phyloP scores from a whole-genome alignment of 257 asterid genomes.

The Nicotiana otophora region DNA sequence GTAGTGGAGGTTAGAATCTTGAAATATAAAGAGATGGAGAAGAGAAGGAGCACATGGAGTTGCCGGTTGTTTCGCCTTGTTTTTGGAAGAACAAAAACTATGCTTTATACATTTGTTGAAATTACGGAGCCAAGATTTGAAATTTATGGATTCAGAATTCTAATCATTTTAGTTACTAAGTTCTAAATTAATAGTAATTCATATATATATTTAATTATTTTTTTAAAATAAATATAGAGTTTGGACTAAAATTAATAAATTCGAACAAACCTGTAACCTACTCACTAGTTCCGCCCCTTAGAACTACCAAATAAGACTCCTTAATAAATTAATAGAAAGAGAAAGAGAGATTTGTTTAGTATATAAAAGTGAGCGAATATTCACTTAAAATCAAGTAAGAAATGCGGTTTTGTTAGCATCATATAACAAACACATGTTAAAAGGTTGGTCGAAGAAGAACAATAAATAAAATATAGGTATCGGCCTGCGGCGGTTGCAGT shows the following conservation, averaged over 20 bases:
- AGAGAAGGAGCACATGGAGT: slow-evolving; percentile 6
- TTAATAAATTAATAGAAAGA: not conserved
- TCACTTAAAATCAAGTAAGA: not conserved
- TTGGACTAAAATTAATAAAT: not conserved
- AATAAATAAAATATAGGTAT: not conserved
- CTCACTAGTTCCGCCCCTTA: not conserved
- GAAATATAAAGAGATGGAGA: not conserved
- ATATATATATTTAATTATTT: not conserved
- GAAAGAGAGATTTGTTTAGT: not conserved
- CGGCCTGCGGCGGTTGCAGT: not conserved
- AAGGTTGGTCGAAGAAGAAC: not conserved
- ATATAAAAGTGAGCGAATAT: not conserved
- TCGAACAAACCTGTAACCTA: too few species aligned
- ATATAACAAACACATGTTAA: not conserved
- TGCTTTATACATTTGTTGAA: not conserved
- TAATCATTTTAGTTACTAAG: not conserved
- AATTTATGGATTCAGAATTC: not conserved
- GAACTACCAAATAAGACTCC: not conserved
- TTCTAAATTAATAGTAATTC: not conserved
- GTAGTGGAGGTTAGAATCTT: not conserved
- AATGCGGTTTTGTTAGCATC: not conserved
- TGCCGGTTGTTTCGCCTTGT: slow-evolving; percentile 9
- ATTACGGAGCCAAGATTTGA: not conserved
- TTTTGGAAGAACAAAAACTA: not conserved
- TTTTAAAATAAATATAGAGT: not conserved